Base-by-base conservation (phyloP, 2,329 filamentous ascomycete species). In the Phialemonium atrogriseum region DNA sequence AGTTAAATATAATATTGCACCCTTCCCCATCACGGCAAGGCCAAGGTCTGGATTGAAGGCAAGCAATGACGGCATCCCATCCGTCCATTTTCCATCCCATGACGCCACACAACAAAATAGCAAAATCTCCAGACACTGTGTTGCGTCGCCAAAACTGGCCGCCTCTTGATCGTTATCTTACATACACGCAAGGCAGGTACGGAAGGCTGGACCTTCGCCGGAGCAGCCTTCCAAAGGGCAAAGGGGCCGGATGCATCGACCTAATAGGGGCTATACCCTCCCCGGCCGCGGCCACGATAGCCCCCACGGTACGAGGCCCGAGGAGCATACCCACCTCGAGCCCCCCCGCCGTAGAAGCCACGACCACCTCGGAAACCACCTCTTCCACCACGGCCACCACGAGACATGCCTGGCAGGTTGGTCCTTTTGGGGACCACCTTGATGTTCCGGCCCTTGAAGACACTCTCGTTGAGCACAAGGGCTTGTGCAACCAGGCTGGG, bases 381-480 rank as follows among this genome's bases (percentile, higher is more conserved):
- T 34, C 62, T 59, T 23, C 66, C 59, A 17, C 72, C 68, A 21
- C 78, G 77, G 31, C 84, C 70, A 17, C 87, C 86, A 42, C 89
- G 78, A 46, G 75, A 82, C 86, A 98, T 89, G 38, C 91, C 91
- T 2, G 91, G 91, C 32, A 98, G 68, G 55, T 98, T 98, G 47
- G 91, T 98, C 40, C 91, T 83, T 68, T 98, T 98, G 20, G 91
- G 89, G 7, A 64, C 65, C 54, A 96, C 91, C 77, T 98, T 98
- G 56, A 98, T 77, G 58, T 91, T 93, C 50, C 91, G 78, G 41
- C 86, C 88, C 50, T 91, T 87, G 64, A 98, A 94, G 36, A 93
- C 72, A 58, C 87, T 95, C 63, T 98, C 91, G 58, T 98, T 96
- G 36, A 98, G 69, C 24, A 96, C 87, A 39, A 98, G 73, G 16